Base-by-base conservation (phyloP, 345 rosid genomes). In the Hibiscus mutabilis region DNA sequence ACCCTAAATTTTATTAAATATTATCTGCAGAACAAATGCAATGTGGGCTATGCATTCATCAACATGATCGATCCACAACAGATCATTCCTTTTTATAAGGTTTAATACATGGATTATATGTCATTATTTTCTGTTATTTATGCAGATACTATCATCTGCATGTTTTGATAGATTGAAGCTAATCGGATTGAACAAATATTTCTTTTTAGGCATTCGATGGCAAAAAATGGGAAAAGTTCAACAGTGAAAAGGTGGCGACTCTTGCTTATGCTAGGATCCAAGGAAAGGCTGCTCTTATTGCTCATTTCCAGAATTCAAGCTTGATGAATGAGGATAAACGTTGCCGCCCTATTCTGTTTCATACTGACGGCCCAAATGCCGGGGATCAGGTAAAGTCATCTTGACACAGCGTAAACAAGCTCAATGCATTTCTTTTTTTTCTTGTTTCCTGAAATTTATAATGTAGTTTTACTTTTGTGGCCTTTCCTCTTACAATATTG, bases 291-390 rank as follows among this genome's bases (percentile, higher is more conserved):
- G 93, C 97, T 79, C 93, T 91, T 42, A 82, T 91, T 80, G 89
- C 92, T n/a, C 97, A 91, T 82, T 91, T 91, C 76, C 93, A 91
- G 90, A 91, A 91, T 71, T 91, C 97, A 65, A 91, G 97, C 78
- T 84, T 91, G 84, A 91, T 91, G 97, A 91, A 91, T 52, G 97
- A 91, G 82, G 97, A 91, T 84, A 91, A 88, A 76, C 93, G 93
- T 33, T 91, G 97, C 79, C 90, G 93, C 61, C 97, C 97, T 75
- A 88, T 91, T 72, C 91, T 91, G 70, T 91, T 91, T 70, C 91
- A 88, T 79, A 88, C 97, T 0, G 94, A 86, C 73, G 94, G 97
- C 70, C 94, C 97, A 62, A 88, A 88, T 70, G 93, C 97, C 69
- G 93, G 97, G 76, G 93, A 88, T 83, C 93, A 86, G 87, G 97